Evolutionary conservation across 2,329 filamentous ascomycete genomes (phyloP), one percentile per base, ranked within the genome.

Genomic region (Penicillium sp.): DNA sequence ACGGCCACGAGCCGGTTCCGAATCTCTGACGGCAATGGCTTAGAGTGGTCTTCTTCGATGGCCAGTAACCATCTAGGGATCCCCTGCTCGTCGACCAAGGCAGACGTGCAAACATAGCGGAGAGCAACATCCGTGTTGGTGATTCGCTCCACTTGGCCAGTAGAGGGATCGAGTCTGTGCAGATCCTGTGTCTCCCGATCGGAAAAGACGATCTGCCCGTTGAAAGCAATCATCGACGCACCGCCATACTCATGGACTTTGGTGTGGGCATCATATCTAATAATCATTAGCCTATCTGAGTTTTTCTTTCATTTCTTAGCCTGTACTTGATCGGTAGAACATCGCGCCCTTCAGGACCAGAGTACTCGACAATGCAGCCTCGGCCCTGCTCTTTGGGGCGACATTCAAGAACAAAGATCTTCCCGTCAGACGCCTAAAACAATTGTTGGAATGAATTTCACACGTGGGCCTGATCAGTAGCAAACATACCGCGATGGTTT

Each of bases 11-110:
- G 43, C 16, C 52, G 53, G 43, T 72, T 65, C 21, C 56, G 59
- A n/a, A 71, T 56, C 7, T 52, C 36, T 7, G 47, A 51, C 53
- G 42, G 68, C 61, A 9, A 59, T 46, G 13, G 62, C 58, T 34
- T 60, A 3, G 71, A 58, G 53, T 81, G 79, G 26, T 80, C 77
- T 57, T 83, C 80, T 54, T 79, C 66, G 15, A 78, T 70, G 0
- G 79, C 78, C 6, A 82, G 57, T 3, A 81, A 71, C 74, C 76
- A 79, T 28, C 63, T 53, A 3, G 52, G 31, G 7, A 63, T 57
- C 69, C 43, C 74, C 78, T 73, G 1, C 31, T 34, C 13, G 31
- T 34, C 15, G 3, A 15, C 13, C 13, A 16, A n/a, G n/a, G 13
- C 31, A 34, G 31, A 34, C 5, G 31, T 34, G 31, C 31, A n/a